Conservation (phyloP, 768 basidiomycete genomes). For the Pleurotus sapidus region DNA sequence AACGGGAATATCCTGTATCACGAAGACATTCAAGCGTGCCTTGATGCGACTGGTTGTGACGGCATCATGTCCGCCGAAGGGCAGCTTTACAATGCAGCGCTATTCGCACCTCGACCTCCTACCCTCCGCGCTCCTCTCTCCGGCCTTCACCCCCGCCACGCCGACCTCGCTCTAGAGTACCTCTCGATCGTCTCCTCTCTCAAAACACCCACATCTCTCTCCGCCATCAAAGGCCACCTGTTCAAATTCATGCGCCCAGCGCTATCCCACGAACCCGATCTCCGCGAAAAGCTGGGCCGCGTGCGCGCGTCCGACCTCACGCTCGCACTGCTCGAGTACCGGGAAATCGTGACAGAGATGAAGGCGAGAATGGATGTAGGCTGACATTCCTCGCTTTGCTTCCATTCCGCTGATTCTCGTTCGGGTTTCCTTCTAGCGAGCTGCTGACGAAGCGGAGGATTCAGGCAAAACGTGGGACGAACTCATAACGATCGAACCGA, state of each 20-base stretch:
- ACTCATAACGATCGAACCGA: constrained; percentile 37
- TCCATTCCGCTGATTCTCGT: constrained; percentile 10
- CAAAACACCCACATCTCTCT: constrained; percentile 65
- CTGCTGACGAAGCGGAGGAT: constrained; percentile 32
- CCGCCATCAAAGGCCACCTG: constrained; percentile 88
- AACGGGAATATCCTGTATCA: constrained; percentile 94
- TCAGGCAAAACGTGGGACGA: constrained; percentile 28
- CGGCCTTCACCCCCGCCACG: constrained; percentile 48
- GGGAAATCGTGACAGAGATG: constrained; percentile 57
- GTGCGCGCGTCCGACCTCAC: constrained; percentile 26
- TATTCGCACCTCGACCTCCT: constrained; percentile 44
- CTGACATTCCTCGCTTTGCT: neutral
- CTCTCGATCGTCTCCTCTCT: constrained; percentile 71
- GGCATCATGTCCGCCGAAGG: constrained; percentile 96
- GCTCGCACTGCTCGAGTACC: constrained; percentile 39
- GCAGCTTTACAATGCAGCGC: constrained; percentile 86
- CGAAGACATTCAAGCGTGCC: constrained; percentile 76
- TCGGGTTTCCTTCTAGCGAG: constrained; percentile 33
- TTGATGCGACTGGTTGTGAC: constrained; percentile 83
- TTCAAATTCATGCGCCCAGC: constrained; percentile 91
- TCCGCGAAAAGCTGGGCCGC: constrained; percentile 70
- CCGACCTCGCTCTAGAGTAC: constrained; percentile 81
- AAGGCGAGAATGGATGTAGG: constrained; percentile 48
- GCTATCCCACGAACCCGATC: constrained; percentile 59
- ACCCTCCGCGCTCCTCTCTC: neutral